A percentile compares a stretch with the other conserved stretches of the same genome.
Conservation (phyloP, 176 grass and related monocot genomes). For the Avena eriantha region DNA sequence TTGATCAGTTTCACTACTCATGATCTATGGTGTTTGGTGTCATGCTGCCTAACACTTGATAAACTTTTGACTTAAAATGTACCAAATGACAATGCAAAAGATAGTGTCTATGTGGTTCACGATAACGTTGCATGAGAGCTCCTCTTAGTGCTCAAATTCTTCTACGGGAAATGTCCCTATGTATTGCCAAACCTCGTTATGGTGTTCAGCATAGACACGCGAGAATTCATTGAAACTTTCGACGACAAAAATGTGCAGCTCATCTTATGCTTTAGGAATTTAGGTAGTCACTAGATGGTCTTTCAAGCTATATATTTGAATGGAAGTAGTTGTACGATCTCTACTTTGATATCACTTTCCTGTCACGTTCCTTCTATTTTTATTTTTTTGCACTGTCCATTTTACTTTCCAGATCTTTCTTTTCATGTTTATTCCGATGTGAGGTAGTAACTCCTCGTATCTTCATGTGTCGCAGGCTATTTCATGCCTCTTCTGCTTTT, state of each 20-base stretch:
- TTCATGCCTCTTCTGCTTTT: conserved; percentile 85
- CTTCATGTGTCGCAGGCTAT: conserved; percentile 67
- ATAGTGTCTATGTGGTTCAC: neutral
- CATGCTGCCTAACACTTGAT: neutral
- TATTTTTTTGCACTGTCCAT: neutral
- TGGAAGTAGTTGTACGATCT: neutral
- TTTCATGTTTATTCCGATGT: neutral
- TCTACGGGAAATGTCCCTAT: neutral
- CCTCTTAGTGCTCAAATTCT: neutral
- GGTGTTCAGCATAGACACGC: neutral
- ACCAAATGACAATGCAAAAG: neutral
- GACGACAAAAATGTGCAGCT: too few species aligned
- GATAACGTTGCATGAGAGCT: neutral
- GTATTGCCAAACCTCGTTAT: neutral
- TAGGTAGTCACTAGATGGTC: neutral
- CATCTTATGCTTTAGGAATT: neutral
- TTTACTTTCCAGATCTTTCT: neutral
- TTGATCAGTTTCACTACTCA: neutral
- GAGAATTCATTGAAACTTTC: neutral
- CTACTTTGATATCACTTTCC: neutral
- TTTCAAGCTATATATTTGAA: neutral
- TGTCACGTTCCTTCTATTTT: neutral
- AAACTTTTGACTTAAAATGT: neutral
- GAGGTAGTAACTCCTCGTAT: conserved; percentile 8
- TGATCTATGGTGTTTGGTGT: neutral